These are phyloP conservation scores for Alternaria sp. DNA, from an alignment of 2,329 filamentous ascomycete species.

Conservation along the genomic window DNA sequence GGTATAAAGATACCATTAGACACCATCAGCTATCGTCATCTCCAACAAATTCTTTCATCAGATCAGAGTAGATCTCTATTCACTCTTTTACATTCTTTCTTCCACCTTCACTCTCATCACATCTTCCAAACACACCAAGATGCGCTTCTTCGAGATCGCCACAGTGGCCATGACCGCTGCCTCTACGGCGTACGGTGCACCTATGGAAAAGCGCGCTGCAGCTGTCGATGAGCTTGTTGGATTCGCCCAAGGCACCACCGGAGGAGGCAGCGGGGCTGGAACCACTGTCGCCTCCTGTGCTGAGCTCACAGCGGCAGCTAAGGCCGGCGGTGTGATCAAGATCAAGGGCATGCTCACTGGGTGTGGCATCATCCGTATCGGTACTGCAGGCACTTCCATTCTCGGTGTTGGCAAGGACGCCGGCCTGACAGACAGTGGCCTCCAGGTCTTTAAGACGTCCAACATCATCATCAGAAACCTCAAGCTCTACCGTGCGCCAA, in stretches of 20 bases:
- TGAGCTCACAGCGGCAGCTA: conserved; percentile 58
- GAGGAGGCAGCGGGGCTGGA: conserved; percentile 61
- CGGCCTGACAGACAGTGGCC: conserved; percentile 55
- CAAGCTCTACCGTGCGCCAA: conserved; percentile 63
- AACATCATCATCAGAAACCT: conserved; percentile 71
- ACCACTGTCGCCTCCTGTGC: conserved; percentile 62
- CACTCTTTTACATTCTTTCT: conserved; percentile 18
- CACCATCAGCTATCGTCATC: background rate
- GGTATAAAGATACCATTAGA: conserved; percentile 15
- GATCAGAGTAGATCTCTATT: conserved; percentile 25
- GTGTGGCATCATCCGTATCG: conserved; percentile 39
- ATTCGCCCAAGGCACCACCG: conserved; percentile 61
- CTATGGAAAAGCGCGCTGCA: conserved; percentile 36
- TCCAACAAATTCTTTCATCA: conserved; percentile 3
- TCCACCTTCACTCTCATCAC: background rate
- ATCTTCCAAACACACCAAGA: conserved; percentile 15
- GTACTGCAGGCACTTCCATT: conserved; percentile 32
- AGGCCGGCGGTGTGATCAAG: conserved; percentile 42
- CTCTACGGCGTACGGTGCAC: conserved; percentile 29
- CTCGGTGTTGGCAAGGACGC: conserved; percentile 52
- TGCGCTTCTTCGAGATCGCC: conserved; percentile 37
- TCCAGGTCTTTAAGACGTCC: conserved; percentile 59
- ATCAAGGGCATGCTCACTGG: conserved; percentile 39
- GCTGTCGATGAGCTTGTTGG: conserved; percentile 47
- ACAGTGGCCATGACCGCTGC: conserved; percentile 34